A percentile compares a stretch with the other conserved stretches of the same genome.
Evolutionary conservation across 352 stramenopile genomes (phyloP).

Genomic region (Phytopythium litorale): DNA sequence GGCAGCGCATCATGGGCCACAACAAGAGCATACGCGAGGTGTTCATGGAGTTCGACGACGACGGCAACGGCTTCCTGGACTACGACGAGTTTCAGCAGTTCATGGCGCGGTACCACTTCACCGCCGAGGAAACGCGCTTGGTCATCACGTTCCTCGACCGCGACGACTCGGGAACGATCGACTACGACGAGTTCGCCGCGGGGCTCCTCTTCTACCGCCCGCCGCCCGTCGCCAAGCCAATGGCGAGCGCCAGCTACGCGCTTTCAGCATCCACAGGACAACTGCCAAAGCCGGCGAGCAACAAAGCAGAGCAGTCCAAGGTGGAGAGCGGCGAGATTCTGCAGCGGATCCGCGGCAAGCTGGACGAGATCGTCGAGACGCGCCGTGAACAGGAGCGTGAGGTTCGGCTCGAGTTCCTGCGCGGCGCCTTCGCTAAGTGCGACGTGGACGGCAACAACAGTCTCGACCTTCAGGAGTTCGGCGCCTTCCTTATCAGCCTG

Average conservation of each 20-base stretch:
- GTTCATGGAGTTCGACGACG: constrained; percentile 61
- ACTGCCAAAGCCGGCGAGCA: constrained; percentile 3
- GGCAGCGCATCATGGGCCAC: constrained; percentile 62
- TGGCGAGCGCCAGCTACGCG: background rate
- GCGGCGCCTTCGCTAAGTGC: constrained; percentile 42
- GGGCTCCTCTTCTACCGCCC: constrained; percentile 65
- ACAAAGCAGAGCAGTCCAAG: background rate
- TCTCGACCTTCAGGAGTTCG: constrained; percentile 63
- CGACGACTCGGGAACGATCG: constrained; percentile 59
- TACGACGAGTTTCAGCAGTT: constrained; percentile 67
- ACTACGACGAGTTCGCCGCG: constrained; percentile 70
- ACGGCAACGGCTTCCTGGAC: constrained; percentile 57
- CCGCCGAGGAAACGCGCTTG: constrained; percentile 30
- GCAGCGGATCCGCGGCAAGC: constrained; percentile 18
- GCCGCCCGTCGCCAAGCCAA: constrained; percentile 9
- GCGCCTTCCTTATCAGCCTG: constrained; percentile 44
- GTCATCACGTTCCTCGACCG: constrained; percentile 53
- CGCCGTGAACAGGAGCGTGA: constrained; percentile 10
- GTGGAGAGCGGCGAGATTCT: constrained; percentile 12
- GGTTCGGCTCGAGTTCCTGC: constrained; percentile 12
- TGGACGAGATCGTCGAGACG: constrained; percentile 22
- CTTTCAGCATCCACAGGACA: background rate
- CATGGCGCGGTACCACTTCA: constrained; percentile 60
- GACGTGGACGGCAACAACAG: constrained; percentile 41
- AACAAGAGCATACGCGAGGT: constrained; percentile 73